Percentiles rank a stretch among this genome's conserved stretches.
Evolutionary conservation across 2,329 filamentous ascomycete species (phyloP).

Genomic region (Epichloe uncinata): DNA sequence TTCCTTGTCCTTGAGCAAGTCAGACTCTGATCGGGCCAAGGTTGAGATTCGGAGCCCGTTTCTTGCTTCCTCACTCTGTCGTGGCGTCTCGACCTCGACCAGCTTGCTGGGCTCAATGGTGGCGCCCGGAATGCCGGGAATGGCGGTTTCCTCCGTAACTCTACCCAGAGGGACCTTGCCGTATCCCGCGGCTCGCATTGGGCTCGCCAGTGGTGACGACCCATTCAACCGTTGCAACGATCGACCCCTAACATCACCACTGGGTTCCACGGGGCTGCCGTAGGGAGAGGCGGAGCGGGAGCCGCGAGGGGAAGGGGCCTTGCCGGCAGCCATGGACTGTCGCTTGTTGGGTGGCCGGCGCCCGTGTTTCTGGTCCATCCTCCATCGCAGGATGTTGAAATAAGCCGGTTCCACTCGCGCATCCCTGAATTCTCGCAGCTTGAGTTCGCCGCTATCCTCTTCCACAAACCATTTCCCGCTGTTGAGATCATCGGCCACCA

Average conservation of each 20-base stretch:
- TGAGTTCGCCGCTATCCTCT: constrained; percentile 82
- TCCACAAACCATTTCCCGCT: constrained; percentile 87
- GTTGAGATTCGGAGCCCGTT: constrained; percentile 14
- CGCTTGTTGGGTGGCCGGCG: constrained; percentile 41
- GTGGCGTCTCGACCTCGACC: constrained; percentile 42
- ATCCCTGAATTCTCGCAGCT: constrained; percentile 81
- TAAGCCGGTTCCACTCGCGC: constrained; percentile 84
- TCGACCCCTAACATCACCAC: constrained; percentile 51
- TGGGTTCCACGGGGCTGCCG: constrained; percentile 46
- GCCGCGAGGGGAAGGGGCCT: constrained; percentile 32
- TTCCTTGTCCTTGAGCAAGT: constrained; percentile 25
- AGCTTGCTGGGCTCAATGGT: constrained; percentile 34
- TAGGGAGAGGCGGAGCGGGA: constrained; percentile 47
- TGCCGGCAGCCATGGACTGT: constrained; percentile 33
- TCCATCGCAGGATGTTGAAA: constrained; percentile 89
- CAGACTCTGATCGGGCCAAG: constrained; percentile 21
- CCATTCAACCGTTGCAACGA: constrained; percentile 57
- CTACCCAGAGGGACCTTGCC: constrained; percentile 61
- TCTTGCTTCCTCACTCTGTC: constrained; percentile 30
- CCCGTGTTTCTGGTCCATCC: constrained; percentile 89
- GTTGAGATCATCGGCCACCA: constrained; percentile 78
- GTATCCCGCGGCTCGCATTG: constrained; percentile 50
- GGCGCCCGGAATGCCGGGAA: constrained; percentile 25
- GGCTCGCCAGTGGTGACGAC: constrained; percentile 49
- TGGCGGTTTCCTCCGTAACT: constrained; percentile 54